Evolutionary conservation across 2,329 filamentous ascomycete species (phyloP), one percentile per base, ranked within the genome.

Genomic region (Trichoderma koningiopsis): DNA sequence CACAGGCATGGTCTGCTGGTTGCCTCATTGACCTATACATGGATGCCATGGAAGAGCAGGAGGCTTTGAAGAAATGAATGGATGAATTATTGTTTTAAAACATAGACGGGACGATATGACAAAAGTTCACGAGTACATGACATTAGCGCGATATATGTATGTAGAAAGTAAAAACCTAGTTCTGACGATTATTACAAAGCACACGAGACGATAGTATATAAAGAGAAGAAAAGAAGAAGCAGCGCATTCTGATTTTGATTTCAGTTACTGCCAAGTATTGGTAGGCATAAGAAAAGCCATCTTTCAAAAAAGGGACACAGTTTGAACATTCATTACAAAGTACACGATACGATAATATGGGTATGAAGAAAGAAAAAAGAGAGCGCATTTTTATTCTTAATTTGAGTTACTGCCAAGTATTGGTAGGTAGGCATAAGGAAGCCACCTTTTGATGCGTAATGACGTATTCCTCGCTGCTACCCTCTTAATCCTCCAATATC

Each of bases 11-110:
- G 96, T 97, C 94, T 65, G 92, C 96, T 35, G 92, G 93, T 27
- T 98, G 96, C 79, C 84, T 99, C 76, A 92, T 99, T 76, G 96
- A 99, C 82, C 81, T 99, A 72, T 99, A 97, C 82, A 94, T 97
- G 85, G 96, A 99, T 79, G 95, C 93, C 22, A 85, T 86, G 31
- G 86, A 87, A 72, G 84, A 84, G 74, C 83, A 86, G 64, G 57
- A 73, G 78, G 47, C 60, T 5, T 58, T 53, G 40, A 64, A 64
- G 13, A 55, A 68, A 55, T 68, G 31, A 68, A 40, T 61, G 40
- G 60, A 40, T 31, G 19, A 47, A 11, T 14, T 24, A 24, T 33
- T 35, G 35, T 24, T 49, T 29, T 29, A 58, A 37, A 59, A 52
- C 37, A 55, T 65, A 66, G 22, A 49, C 47, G 47, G 37, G 52